Conservation (phyloP, 2,329 filamentous ascomycete species). For the Phaeoacremonium minimum region DNA sequence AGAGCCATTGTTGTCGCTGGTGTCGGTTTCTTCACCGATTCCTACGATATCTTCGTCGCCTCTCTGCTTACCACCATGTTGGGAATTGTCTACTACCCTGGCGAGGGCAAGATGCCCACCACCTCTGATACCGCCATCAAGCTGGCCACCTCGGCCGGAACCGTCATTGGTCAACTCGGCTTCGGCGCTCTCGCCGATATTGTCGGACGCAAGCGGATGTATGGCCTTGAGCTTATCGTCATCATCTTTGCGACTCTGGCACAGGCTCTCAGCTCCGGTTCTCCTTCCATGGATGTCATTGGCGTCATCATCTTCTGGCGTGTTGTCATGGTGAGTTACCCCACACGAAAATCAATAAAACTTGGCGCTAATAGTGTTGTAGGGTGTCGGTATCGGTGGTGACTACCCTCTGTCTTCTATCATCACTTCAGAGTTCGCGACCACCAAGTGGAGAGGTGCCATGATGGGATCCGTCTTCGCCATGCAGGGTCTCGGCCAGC, state of each 20-base stretch:
- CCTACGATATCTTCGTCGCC: conserved; percentile 71
- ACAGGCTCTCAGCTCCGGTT: conserved; percentile 62
- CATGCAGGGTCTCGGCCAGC: conserved; percentile 82
- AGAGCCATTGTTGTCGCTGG: conserved; percentile 74
- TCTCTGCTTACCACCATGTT: conserved; percentile 71
- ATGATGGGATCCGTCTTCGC: conserved; percentile 87
- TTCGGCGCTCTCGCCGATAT: conserved; percentile 74
- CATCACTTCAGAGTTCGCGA: conserved; percentile 84
- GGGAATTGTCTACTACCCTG: conserved; percentile 70
- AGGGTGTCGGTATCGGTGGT: conserved; percentile 63
- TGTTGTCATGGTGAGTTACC: conserved; percentile 61
- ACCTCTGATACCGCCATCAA: conserved; percentile 78
- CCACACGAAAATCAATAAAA: too few species aligned
- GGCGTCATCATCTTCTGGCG: conserved; percentile 77
- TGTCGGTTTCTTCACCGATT: conserved; percentile 86
- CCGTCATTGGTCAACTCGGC: conserved; percentile 74
- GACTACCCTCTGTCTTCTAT: conserved; percentile 81
- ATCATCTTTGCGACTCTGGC: conserved; percentile 77
- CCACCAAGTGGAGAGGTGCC: conserved; percentile 77
- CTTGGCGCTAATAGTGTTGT: too few species aligned
- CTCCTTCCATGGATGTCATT: conserved; percentile 57
- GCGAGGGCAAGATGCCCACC: conserved; percentile 55
- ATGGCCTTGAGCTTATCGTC: conserved; percentile 74
- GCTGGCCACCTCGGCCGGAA: conserved; percentile 77
- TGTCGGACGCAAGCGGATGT: conserved; percentile 46